phyloP scores from a whole-genome alignment of 2,329 filamentous ascomycete genomes.

The Venturia pyrina region DNA sequence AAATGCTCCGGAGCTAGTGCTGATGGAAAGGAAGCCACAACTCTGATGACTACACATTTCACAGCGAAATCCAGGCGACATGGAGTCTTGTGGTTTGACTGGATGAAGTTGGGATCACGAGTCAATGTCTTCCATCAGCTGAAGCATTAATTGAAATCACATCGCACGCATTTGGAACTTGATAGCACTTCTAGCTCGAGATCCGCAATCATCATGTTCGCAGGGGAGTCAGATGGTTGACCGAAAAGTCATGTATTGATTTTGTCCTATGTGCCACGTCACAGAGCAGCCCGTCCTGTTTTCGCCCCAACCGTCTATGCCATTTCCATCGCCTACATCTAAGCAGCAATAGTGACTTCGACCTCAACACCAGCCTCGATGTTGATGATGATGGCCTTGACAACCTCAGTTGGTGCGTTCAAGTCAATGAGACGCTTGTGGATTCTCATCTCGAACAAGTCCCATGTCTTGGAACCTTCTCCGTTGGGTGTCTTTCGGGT shows the following conservation, averaged over 20 bases:
- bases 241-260: not conserved
- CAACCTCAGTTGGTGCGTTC: slow-evolving; percentile 93
- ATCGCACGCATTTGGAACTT: not conserved
- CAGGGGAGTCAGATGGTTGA: not conserved
- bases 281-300: not conserved
- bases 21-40: not conserved
- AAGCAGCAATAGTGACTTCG: slow-evolving; percentile 84
- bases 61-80: no score
- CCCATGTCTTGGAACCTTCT: slow-evolving; percentile 99
- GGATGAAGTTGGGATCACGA: no score
- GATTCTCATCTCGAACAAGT: slow-evolving; percentile 97
- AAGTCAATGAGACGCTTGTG: slow-evolving; percentile 98
- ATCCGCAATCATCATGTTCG: not conserved
- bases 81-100: no score
- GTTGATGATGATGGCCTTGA: slow-evolving; percentile 96
- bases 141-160: not conserved
- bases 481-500: slow-evolving; percentile 99
- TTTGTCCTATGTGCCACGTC: not conserved
- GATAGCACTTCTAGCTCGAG: not conserved
- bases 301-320: not conserved
- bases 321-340: slow-evolving; percentile 21
- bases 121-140: no score
- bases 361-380: slow-evolving; percentile 91
- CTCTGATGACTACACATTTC: not conserved
- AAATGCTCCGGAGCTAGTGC: not conserved